Percentiles rank a stretch among this genome's conserved stretches.
Evolutionary conservation across 768 basidiomycete species (phyloP).

Genomic region (Baorangia bicolor): DNA sequence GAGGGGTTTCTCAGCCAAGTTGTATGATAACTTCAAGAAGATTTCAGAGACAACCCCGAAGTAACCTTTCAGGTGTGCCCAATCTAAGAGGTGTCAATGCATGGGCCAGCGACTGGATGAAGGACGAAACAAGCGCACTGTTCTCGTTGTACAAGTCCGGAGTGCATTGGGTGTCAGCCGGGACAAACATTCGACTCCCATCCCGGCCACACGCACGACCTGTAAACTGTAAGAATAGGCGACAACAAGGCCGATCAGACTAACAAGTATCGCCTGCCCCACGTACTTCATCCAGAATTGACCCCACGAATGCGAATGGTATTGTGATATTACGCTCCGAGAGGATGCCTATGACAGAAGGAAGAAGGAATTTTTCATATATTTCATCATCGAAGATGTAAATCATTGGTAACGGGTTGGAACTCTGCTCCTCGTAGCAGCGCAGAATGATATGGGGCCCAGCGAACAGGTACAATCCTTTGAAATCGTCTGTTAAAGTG

Average conservation of each 20-base stretch:
- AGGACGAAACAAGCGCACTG: neutral
- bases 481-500: conserved; percentile 11
- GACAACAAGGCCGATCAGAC: neutral
- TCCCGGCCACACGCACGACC: conserved; percentile 5
- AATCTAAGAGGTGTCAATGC: conserved; percentile 2
- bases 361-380: conserved; percentile 5
- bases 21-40: neutral
- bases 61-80: conserved; percentile 6
- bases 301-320: conserved; percentile 8
- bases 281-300: conserved; percentile 14
- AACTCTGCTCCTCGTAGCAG: conserved; percentile 16
- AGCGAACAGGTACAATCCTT: conserved; percentile 13
- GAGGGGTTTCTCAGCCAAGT: conserved; percentile 3
- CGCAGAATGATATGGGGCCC: conserved; percentile 15
- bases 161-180: neutral
- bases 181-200: neutral
- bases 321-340: conserved; percentile 2
- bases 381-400: neutral
- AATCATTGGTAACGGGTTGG: conserved; percentile 1
- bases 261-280: conserved; percentile 8
- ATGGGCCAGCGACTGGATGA: neutral
- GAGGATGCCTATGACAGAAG: neutral
- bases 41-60: neutral
- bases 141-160: conserved; percentile 14
- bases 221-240: neutral